Percentiles rank a stretch among this genome's conserved stretches.
Conservation (phyloP, 2,329 filamentous ascomycete genomes). For the Botryotinia convoluta region DNA sequence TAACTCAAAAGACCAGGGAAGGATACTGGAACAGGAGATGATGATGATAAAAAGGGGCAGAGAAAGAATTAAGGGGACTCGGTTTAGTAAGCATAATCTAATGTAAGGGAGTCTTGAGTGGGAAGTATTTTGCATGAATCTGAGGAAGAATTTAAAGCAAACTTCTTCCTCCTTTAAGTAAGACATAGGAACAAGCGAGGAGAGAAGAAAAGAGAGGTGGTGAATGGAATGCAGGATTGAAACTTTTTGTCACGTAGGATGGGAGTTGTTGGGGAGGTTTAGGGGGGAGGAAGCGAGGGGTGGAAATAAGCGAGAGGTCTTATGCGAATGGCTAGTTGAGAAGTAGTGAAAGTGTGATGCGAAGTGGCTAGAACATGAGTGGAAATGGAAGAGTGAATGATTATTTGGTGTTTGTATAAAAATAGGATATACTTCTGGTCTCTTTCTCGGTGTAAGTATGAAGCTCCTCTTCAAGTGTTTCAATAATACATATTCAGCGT, state of each 20-base stretch:
- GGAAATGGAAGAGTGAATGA: neutral
- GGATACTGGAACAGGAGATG: neutral
- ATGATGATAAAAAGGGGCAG: neutral
- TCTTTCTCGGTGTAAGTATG: neutral
- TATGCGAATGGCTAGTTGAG: neutral
- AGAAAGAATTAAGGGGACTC: neutral
- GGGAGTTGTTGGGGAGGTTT: neutral
- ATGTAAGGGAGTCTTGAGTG: neutral
- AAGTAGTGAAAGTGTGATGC: neutral
- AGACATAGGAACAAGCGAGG: neutral
- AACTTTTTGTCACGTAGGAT: neutral
- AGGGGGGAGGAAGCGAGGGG: neutral
- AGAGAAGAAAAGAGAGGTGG: neutral
- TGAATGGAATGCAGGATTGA: neutral
- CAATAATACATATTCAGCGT: neutral
- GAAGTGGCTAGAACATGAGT: neutral
- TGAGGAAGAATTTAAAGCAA: neutral
- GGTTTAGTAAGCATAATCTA: no score
- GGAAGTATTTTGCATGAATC: neutral
- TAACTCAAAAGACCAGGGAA: neutral
- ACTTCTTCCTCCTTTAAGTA: neutral
- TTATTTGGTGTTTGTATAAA: neutral
- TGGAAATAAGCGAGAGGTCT: neutral
- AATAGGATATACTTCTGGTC: rapidly evolving
- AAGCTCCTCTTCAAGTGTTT: neutral